These are phyloP conservation scores for Barnettozyma siamensis DNA, from an alignment of 805 yeast species.

Conservation along the genomic window DNA sequence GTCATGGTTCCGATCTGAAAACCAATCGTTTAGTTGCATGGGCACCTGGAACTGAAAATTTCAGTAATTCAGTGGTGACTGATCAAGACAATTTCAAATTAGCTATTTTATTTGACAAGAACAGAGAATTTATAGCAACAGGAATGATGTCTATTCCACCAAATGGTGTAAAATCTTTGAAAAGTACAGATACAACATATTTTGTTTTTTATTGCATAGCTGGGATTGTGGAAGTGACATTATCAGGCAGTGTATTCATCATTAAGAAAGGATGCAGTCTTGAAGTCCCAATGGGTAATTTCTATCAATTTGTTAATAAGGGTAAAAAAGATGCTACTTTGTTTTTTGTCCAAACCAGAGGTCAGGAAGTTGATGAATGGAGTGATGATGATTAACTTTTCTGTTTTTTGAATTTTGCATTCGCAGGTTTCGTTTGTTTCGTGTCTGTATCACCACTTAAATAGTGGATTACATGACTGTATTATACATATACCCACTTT, in stretches of 20 bases:
- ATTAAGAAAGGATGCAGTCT: conserved; percentile 72
- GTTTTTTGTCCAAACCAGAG: conserved; percentile 67
- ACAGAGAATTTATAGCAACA: conserved; percentile 60
- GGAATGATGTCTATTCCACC: conserved; percentile 67
- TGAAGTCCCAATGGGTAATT: conserved; percentile 73
- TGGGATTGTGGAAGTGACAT: conserved; percentile 64
- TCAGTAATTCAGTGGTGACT: conserved; percentile 33
- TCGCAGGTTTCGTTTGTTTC: not conserved
- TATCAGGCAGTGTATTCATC: conserved; percentile 53
- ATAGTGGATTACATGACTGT: too few species aligned
- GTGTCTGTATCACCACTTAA: too few species aligned
- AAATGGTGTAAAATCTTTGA: conserved; percentile 53
- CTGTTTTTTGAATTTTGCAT: not conserved
- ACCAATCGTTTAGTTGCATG: conserved; percentile 51
- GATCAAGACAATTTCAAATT: conserved; percentile 51
- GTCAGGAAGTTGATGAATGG: conserved; percentile 22
- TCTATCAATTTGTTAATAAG: conserved; percentile 60
- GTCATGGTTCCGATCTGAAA: conserved; percentile 42
- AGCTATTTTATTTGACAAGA: conserved; percentile 58
- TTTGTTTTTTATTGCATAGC: conserved; percentile 69
- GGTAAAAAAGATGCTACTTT: conserved; percentile 54
- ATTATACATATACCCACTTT: too few species aligned
- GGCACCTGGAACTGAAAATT: conserved; percentile 52
- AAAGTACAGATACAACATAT: conserved; percentile 54
- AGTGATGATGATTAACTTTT: conserved; percentile 11